phyloP scores from a whole-genome alignment of 139 green algal species.

The Volvox africanus region DNA sequence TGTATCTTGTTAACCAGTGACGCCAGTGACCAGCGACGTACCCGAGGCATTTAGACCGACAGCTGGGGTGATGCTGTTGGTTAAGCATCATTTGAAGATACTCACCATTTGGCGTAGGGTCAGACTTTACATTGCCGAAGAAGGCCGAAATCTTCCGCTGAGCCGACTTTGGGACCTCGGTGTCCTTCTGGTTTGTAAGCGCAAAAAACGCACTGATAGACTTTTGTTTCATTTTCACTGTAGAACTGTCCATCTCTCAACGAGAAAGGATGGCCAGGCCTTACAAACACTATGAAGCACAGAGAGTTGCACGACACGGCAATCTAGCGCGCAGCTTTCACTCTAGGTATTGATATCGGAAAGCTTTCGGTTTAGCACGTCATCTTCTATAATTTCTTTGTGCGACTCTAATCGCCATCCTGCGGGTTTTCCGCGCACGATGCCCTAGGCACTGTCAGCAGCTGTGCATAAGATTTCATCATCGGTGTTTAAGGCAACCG shows the following conservation, averaged over 20 bases:
- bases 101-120: constrained; percentile 8
- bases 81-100: not conserved
- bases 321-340: too few relatives aligned
- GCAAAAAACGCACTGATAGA: constrained; percentile 31
- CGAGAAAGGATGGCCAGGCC: too few relatives aligned
- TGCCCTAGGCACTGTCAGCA: too few relatives aligned
- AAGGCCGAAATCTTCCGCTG: constrained; percentile 78
- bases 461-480: too few relatives aligned
- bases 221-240: constrained; percentile 38
- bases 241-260: constrained; percentile 19
- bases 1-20: not conserved
- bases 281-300: too few relatives aligned
- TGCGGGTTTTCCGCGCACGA: too few relatives aligned
- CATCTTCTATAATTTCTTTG: too few relatives aligned
- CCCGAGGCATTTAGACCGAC: not conserved
- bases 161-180: constrained; percentile 6
- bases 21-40: not conserved
- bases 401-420: too few relatives aligned
- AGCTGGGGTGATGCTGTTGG: not conserved
- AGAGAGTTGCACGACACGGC: too few relatives aligned
- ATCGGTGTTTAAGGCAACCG: too few relatives aligned
- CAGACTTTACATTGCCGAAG: constrained; percentile 60
- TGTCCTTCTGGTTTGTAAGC: constrained; percentile 1
- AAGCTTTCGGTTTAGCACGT: too few relatives aligned
- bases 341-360: too few relatives aligned